These are phyloP conservation scores for Starmerella bombi DNA, from an alignment of 805 yeast genomes.

Conservation along the genomic window DNA sequence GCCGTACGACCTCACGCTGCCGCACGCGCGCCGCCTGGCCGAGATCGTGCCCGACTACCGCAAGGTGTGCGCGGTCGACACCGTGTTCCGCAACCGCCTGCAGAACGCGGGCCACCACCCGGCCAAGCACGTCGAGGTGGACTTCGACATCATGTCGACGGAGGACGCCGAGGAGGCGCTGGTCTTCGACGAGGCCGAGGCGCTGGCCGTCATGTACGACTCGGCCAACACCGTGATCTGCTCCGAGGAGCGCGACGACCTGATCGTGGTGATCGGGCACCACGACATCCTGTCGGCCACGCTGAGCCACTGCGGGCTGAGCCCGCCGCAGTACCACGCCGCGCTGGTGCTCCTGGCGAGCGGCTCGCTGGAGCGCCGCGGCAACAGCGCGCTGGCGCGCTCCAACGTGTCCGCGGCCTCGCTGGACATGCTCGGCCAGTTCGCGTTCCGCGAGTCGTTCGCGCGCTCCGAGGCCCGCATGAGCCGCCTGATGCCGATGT, in stretches of 20 bases:
- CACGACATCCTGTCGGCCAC: conserved; percentile 63
- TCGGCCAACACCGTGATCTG: conserved; percentile 47
- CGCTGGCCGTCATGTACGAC: conserved; percentile 70
- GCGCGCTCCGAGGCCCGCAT: conserved; percentile 50
- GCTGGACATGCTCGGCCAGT: conserved; percentile 64
- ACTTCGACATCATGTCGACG: conserved; percentile 61
- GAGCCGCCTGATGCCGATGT: conserved; percentile 58
- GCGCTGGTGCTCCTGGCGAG: conserved; percentile 66
- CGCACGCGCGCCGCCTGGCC: conserved; percentile 76
- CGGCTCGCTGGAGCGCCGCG: conserved; percentile 44
- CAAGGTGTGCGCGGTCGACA: conserved; percentile 63
- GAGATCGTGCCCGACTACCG: conserved; percentile 39
- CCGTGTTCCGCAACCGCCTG: conserved; percentile 47
- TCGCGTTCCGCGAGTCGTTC: conserved; percentile 61
- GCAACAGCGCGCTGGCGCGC: conserved; percentile 48
- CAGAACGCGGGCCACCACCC: conserved; percentile 42
- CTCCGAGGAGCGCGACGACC: conserved; percentile 44
- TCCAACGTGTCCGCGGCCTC: conserved; percentile 70
- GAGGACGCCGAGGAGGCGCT: conserved; percentile 26
- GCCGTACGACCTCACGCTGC: conserved; percentile 80
- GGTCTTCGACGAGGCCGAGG: conserved; percentile 71
- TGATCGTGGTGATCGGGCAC: conserved; percentile 61
- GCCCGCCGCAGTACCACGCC: conserved; percentile 54
- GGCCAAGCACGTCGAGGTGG: conserved; percentile 63
- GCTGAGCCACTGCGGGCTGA: conserved; percentile 69